These are phyloP conservation scores for Aspergillus versicolor DNA, from an alignment of 2,329 filamentous ascomycete genomes.

Conservation along the genomic window DNA sequence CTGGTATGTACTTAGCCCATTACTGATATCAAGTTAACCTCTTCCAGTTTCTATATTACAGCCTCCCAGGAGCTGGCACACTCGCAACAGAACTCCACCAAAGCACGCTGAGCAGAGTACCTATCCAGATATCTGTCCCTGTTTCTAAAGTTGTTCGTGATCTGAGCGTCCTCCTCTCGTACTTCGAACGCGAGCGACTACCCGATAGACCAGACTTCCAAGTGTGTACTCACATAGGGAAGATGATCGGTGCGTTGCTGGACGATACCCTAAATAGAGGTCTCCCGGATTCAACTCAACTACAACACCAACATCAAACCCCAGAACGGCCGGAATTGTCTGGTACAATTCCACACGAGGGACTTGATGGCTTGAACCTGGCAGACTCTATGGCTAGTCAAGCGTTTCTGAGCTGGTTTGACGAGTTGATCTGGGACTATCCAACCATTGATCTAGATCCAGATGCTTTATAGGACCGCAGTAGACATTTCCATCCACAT, in stretches of 20 bases:
- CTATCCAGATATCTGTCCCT: background rate
- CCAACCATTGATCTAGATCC: background rate
- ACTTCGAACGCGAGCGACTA: background rate
- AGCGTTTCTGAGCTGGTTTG: background rate
- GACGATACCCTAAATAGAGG: background rate
- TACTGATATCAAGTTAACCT: background rate
- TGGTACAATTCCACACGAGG: background rate
- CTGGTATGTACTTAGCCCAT: background rate
- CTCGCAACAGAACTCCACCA: conserved; percentile 8
- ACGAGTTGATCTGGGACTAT: background rate
- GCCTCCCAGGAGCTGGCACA: conserved; percentile 9
- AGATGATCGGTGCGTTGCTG: background rate
- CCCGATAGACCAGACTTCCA: background rate
- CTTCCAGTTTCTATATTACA: conserved; percentile 9
- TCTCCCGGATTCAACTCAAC: background rate
- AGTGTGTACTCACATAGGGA: background rate
- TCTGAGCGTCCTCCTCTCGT: background rate
- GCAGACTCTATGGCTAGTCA: background rate
- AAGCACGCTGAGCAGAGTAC: background rate
- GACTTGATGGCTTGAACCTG: background rate
- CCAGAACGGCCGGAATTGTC: background rate
- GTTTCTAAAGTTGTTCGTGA: background rate
- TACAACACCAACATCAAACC: background rate
- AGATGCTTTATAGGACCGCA: too few relatives aligned
- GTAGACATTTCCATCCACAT: too few relatives aligned